These are phyloP conservation scores for Wickerhamomyces rabaulensis DNA, from an alignment of 805 yeast species.

Conservation along the genomic window DNA sequence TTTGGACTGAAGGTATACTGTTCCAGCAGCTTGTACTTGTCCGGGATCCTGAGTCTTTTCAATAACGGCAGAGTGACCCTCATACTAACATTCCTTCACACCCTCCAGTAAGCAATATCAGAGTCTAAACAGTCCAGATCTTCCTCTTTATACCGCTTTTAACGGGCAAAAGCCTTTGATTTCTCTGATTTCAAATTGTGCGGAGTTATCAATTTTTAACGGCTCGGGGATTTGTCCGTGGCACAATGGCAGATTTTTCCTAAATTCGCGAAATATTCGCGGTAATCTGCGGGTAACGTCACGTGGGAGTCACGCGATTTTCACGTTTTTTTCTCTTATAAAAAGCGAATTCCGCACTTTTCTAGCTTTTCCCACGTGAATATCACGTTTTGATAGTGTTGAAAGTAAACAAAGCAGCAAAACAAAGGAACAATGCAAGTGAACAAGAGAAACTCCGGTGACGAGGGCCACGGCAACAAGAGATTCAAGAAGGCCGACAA, in stretches of 20 bases:
- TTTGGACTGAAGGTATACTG: conserved; percentile 14
- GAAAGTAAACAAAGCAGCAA: too few relatives aligned
- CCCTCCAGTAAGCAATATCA: too few relatives aligned
- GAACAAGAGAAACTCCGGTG: conserved; percentile 9
- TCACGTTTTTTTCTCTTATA: background rate
- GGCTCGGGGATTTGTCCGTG: background rate
- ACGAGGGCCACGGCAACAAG: background rate
- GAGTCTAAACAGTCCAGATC: background rate
- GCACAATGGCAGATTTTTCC: background rate
- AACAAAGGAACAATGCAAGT: conserved; percentile 9
- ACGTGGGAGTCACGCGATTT: conserved; percentile 1
- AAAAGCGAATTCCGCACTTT: background rate
- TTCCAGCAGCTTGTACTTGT: conserved; percentile 16
- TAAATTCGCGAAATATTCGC: background rate
- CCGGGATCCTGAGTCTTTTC: conserved; percentile 5
- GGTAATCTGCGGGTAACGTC: background rate
- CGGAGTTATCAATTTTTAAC: background rate
- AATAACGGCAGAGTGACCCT: conserved; percentile 7
- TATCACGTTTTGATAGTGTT: conserved; percentile 13
- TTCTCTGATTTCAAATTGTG: background rate
- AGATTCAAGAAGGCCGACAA: conserved; percentile 1
- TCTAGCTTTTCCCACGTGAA: conserved; percentile 23
- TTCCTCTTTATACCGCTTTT: background rate
- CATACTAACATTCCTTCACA: conserved; percentile 9
- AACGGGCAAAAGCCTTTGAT: too few relatives aligned